Percentiles rank a stretch among this genome's conserved stretches.
These are phyloP conservation scores for Metarhizium guizhouense DNA, from an alignment of 2,329 filamentous ascomycete genomes.

Conservation along the genomic window DNA sequence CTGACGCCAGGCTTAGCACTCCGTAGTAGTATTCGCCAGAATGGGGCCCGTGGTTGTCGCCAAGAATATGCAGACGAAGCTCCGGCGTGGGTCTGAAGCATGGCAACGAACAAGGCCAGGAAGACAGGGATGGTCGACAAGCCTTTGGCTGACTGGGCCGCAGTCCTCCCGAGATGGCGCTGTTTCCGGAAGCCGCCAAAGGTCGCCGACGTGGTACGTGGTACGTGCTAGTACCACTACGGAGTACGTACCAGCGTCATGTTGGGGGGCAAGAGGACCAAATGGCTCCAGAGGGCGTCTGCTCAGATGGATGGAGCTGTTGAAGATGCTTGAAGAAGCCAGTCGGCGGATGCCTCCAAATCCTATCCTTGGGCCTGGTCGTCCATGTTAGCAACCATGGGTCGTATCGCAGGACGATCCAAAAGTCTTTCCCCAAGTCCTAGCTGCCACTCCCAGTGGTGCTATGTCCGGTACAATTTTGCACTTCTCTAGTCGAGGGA, in stretches of 20 bases:
- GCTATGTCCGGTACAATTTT: too few species aligned
- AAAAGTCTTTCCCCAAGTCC: too few species aligned
- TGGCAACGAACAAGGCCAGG: background rate
- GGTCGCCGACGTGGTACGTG: background rate
- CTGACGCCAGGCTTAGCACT: background rate
- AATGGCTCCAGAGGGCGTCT: background rate
- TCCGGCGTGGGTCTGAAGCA: background rate
- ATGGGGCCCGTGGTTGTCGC: background rate
- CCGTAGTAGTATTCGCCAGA: background rate
- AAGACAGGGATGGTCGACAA: constrained; percentile 2
- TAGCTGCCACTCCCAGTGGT: too few species aligned
- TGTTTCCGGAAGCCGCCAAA: constrained; percentile 7
- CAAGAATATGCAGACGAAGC: background rate
- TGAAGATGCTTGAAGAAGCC: too few species aligned
- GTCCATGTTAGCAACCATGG: too few species aligned
- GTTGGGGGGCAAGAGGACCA: background rate
- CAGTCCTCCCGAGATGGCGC: constrained; percentile 10
- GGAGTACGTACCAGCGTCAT: background rate
- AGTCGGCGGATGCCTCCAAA: too few species aligned
- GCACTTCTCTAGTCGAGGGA: too few species aligned
- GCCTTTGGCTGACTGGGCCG: constrained; percentile 8
- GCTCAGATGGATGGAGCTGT: too few species aligned
- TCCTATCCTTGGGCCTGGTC: too few species aligned
- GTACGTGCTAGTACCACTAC: background rate
- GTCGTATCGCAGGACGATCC: too few species aligned